Conservation (phyloP, 2,329 filamentous ascomycete genomes). For the Colletotrichum gigasporum region DNA sequence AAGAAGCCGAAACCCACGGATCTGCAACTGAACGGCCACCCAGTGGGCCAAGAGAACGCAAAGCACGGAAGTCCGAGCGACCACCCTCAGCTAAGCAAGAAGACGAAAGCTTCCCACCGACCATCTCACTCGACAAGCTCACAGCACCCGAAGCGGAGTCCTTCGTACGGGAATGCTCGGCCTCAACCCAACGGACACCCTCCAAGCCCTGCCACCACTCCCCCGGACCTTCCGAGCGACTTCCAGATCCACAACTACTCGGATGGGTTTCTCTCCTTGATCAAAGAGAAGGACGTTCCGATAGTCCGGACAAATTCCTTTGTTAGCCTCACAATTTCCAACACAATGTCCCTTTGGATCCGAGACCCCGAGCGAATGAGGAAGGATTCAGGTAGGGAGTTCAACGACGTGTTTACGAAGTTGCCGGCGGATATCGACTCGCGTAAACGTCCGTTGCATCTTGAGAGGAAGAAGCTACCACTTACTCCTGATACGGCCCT, state of each 20-base stretch:
- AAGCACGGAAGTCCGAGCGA: slow-evolving; percentile 58
- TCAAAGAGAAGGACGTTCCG: slow-evolving; percentile 69
- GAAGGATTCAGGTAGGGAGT: slow-evolving; percentile 72
- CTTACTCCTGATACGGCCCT: slow-evolving; percentile 63
- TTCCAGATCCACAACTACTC: slow-evolving; percentile 76
- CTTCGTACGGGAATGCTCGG: slow-evolving; percentile 71
- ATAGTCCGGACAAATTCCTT: slow-evolving; percentile 80
- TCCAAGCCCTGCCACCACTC: slow-evolving; percentile 81
- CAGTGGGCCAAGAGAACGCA: slow-evolving; percentile 64
- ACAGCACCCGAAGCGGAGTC: slow-evolving; percentile 71
- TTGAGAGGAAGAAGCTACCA: slow-evolving; percentile 62
- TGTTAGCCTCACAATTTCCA: slow-evolving; percentile 78
- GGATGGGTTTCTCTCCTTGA: slow-evolving; percentile 77
- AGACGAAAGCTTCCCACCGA: slow-evolving; percentile 83
- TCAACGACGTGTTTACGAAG: slow-evolving; percentile 74
- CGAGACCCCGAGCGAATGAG: slow-evolving; percentile 76
- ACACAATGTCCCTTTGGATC: slow-evolving; percentile 81
- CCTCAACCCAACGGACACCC: slow-evolving; percentile 65
- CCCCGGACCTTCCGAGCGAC: slow-evolving; percentile 71
- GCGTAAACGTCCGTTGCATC: slow-evolving; percentile 52
- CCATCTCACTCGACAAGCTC: slow-evolving; percentile 79
- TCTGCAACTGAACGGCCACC: slow-evolving; percentile 73
- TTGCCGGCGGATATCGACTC: slow-evolving; percentile 54
- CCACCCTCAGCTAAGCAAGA: slow-evolving; percentile 73
- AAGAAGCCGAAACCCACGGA: slow-evolving; percentile 83